Evolutionary conservation across 2,329 filamentous ascomycete genomes (phyloP), one percentile per base, ranked within the genome.

Genomic region (Calonectria hongkongensis): DNA sequence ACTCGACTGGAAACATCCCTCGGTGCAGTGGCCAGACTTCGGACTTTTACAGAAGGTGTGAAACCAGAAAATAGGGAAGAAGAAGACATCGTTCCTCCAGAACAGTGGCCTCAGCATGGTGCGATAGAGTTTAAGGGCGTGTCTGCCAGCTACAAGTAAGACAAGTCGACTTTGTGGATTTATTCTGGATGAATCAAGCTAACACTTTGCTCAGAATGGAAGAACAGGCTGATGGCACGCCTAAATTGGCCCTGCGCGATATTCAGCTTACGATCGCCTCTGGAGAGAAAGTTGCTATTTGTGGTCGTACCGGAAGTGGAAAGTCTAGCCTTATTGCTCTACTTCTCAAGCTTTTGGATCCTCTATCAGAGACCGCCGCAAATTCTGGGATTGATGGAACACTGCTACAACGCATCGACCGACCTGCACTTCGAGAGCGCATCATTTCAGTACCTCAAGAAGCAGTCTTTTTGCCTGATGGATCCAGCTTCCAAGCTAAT

Each of bases 391-490:
- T 90, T 39, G 88, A 90, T 73, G 80, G 74, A 27, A 58, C 86
- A 0, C 78, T 82, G 0, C 80, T 87, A 2, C 28, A 78, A 36
- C 70, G 67, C 1, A 81, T 90, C 15, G 74, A 86, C 68, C 84
- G 87, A 8, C 25, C 78, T 1, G 73, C 79, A 0, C 82, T 90
- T 0, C 87, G 89, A 4, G 79, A 85, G 27, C 85, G 84, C 4
- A 80, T 91, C 41, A 87, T 89, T 56, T 85, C 87, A 12, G 77
- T 90, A 1, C 87, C 89, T 0, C 89, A 91, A 77, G 89, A 90
- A 8, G 75, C 87, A 0, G 84, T 88, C 6, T 89, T 90, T 76
- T 77, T 90, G 2, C 85, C 85, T 0, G 84, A 83, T 4, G 71
- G 70, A 12, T 63, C 71, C 28, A 74, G 64, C 3, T 50, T 74